Percentiles rank a stretch among this genome's conserved stretches.
These are phyloP conservation scores for Rickenella mellea DNA, from an alignment of 768 basidiomycete genomes.

Conservation along the genomic window DNA sequence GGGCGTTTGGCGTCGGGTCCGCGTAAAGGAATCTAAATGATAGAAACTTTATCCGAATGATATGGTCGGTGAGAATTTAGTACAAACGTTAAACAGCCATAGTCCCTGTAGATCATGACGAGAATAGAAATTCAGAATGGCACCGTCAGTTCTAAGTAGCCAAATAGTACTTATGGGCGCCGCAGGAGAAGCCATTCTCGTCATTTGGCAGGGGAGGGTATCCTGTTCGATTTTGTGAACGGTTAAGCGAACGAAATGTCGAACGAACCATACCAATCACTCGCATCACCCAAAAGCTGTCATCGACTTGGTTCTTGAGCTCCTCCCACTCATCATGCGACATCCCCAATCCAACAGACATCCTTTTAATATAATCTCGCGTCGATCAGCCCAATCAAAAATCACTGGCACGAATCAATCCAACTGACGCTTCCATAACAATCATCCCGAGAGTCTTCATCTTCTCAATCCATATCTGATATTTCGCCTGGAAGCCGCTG, in stretches of 20 bases:
- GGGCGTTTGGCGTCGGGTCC: conserved; percentile 68
- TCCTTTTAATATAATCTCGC: conserved; percentile 31
- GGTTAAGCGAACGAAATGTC: neutral
- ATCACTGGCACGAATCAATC: neutral
- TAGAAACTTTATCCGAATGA: conserved; percentile 6
- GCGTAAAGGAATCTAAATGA: conserved; percentile 69
- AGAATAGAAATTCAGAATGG: neutral
- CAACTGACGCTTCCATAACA: conserved; percentile 78
- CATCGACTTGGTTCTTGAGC: conserved; percentile 60
- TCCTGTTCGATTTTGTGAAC: conserved; percentile 29
- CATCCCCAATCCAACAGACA: conserved; percentile 77
- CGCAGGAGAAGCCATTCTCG: conserved; percentile 80
- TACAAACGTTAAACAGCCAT: conserved; percentile 79
- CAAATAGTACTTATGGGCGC: conserved; percentile 70
- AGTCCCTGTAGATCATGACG: conserved; percentile 46
- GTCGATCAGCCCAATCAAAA: neutral
- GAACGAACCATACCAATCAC: conserved; percentile 48
- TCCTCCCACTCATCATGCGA: conserved; percentile 57
- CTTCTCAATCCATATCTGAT: conserved; percentile 71
- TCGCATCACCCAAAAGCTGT: conserved; percentile 88
- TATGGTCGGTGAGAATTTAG: neutral
- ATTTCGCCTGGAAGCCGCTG: conserved; percentile 47
- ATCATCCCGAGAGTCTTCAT: conserved; percentile 77
- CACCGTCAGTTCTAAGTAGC: neutral
- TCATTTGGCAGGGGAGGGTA: conserved; percentile 80